A percentile compares a stretch with the other conserved stretches of the same genome.
These are phyloP conservation scores for Colletotrichum sp. DNA, from an alignment of 2,329 filamentous ascomycete species.

Conservation along the genomic window DNA sequence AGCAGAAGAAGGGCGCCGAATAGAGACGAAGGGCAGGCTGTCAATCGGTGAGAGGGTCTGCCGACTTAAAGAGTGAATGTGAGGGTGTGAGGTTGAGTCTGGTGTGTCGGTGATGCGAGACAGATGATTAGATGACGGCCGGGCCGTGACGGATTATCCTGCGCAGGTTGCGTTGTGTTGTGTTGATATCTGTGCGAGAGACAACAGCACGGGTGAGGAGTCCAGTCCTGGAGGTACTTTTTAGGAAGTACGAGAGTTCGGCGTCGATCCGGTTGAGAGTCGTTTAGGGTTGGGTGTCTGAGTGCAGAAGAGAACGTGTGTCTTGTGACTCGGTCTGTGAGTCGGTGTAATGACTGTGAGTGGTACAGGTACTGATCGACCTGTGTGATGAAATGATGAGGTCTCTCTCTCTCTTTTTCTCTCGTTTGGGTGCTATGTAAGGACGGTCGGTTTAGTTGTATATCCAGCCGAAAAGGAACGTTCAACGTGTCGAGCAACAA, in stretches of 20 bases:
- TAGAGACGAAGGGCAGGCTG: neutral
- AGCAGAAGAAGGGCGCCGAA: neutral
- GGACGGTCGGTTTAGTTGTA: neutral
- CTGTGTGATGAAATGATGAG: neutral
- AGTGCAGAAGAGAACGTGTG: neutral
- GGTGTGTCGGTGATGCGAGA: neutral
- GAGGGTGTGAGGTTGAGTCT: neutral
- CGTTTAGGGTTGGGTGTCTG: neutral
- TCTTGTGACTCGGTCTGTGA: neutral
- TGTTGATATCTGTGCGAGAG: neutral
- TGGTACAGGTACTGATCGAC: neutral
- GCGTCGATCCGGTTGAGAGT: neutral
- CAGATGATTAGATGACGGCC: neutral
- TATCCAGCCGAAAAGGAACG: constrained; percentile 14
- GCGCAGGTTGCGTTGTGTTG: neutral
- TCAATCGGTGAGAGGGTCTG: neutral
- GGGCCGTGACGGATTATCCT: constrained; percentile 4
- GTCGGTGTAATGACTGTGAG: constrained; percentile 18
- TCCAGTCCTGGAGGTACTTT: constrained; percentile 19
- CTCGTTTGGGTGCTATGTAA: neutral
- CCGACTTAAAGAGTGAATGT: neutral
- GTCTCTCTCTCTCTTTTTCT: neutral
- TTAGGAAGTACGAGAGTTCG: neutral
- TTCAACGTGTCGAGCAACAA: constrained; percentile 16
- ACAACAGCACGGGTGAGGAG: constrained; percentile 15